Evolutionary conservation across 495 filamentous ascomycete species (phyloP).

Genomic region (Annulohypoxylon bovei): DNA sequence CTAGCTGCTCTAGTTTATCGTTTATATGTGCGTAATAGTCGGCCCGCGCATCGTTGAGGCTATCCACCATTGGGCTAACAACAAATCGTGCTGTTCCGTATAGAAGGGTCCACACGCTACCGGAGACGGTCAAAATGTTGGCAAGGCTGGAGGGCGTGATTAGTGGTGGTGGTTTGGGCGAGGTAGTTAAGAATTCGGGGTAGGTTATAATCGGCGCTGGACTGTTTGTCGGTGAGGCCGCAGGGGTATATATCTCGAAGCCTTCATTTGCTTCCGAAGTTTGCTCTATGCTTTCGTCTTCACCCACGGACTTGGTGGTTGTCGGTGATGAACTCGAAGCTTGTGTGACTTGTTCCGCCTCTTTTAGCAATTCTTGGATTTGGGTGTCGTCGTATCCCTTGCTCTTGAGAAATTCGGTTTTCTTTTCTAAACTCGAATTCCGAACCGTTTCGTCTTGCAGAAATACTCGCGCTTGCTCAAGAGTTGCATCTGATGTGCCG

Average conservation of each 20-base stretch:
- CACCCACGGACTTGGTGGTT: slow-evolving; percentile 31
- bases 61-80: slow-evolving; percentile 82
- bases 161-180: slow-evolving; percentile 69
- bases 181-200: slow-evolving; percentile 88
- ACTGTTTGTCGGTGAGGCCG: slow-evolving; percentile 51
- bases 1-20: slow-evolving; percentile 72
- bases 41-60: slow-evolving; percentile 79
- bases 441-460: slow-evolving; percentile 82
- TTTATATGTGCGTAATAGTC: slow-evolving; percentile 75
- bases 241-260: slow-evolving; percentile 6
- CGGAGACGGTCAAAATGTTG: slow-evolving; percentile 80
- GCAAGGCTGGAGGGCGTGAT: slow-evolving; percentile 79
- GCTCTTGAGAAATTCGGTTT: slow-evolving; percentile 78
- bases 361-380: slow-evolving; percentile 71
- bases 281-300: slow-evolving; percentile 18
- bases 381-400: slow-evolving; percentile 79
- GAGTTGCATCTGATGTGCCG: slow-evolving; percentile 50
- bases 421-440: slow-evolving; percentile 73
- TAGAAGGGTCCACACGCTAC: slow-evolving; percentile 72
- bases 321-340: slow-evolving; percentile 36
- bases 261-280: slow-evolving; percentile 35
- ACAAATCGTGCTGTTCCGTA: slow-evolving; percentile 86
- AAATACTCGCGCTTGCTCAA: slow-evolving; percentile 80
- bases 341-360: slow-evolving; percentile 44
- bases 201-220: slow-evolving; percentile 94